Evolutionary conservation across 768 basidiomycete species (phyloP), one percentile per base, ranked within the genome.

Genomic region (Mrakia gelida): DNA sequence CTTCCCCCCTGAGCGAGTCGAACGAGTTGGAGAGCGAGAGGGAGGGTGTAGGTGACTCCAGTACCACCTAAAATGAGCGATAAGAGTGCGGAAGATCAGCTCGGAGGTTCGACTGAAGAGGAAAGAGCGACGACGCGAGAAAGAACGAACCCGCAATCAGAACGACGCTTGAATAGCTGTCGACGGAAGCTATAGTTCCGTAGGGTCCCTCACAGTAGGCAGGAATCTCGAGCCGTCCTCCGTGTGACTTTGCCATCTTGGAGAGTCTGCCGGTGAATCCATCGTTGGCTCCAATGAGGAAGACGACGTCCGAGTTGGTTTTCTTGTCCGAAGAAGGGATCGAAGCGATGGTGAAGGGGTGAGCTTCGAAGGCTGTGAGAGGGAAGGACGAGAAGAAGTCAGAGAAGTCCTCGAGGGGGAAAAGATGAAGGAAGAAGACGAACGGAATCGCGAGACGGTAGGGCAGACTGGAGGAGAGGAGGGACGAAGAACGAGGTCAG

Each of bases 201-300:
- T 78, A 75, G 1, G 77, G 77, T 13, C 77, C 77, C 38, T 78
- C 77, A 15, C 71, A 32, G 38, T 30, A 74, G 7, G 77, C 77
- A 1, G 26, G 32, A 28, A 78, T 43, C 61, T 74, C 63, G 67
- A 30, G 10, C n/a, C 38, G 6, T 1, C 77, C 77, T n/a, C 77
- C 77, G 30, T n/a, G 38, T 0, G 28, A 23, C 56, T 52, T 28
- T 3, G 67, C 26, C 49, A 78, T 32, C 7, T 41, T 3, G 21
- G 71, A 41, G 1, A 77, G 71, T 0, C 76, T 38, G 13, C 59
- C 62, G 7, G 85, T 84, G 81, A 91, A 89, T 0, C 91, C 91
- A n/a, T 86, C 83, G 54, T 87, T 85, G 26, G 89, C 89, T 26
- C 89, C 86, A 78, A 91, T 84, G 68, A 92, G 83, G 83, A 92